Conservation (phyloP, 2,329 filamentous ascomycete species). For the Xylariaceae sp. region DNA sequence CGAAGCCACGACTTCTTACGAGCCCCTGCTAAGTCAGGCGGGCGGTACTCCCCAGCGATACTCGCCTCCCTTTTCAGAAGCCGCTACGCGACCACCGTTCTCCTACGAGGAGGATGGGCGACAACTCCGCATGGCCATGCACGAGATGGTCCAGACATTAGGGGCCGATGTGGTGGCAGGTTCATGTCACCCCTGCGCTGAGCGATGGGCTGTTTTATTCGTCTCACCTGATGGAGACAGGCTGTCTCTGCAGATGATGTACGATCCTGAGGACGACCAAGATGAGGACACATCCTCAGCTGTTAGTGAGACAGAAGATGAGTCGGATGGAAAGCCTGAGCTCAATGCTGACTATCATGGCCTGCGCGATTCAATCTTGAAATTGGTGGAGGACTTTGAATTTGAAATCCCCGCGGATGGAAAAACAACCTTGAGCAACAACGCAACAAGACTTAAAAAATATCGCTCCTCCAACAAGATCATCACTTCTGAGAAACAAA, state of each 20-base stretch:
- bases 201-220: constrained; percentile 80
- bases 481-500: constrained; percentile 49
- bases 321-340: constrained; percentile 58
- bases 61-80: constrained; percentile 50
- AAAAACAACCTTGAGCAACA: constrained; percentile 65
- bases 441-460: constrained; percentile 60
- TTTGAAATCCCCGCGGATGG: constrained; percentile 64
- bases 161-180: constrained; percentile 64
- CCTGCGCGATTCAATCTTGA: constrained; percentile 75
- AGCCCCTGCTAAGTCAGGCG: constrained; percentile 55
- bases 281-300: constrained; percentile 63
- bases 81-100: constrained; percentile 39
- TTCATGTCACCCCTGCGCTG: constrained; percentile 73
- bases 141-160: constrained; percentile 67
- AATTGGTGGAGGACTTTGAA: constrained; percentile 78
- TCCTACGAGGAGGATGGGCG: constrained; percentile 64
- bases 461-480: constrained; percentile 60
- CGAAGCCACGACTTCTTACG: constrained; percentile 64
- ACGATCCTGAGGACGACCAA: constrained; percentile 63
- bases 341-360: constrained; percentile 79
- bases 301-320: constrained; percentile 62
- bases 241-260: constrained; percentile 69
- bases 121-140: constrained; percentile 63
- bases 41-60: constrained; percentile 51
- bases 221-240: constrained; percentile 70